These are phyloP conservation scores for Tillandsia fasciculata DNA, from an alignment of 176 grass and related monocot genomes.

Conservation along the genomic window DNA sequence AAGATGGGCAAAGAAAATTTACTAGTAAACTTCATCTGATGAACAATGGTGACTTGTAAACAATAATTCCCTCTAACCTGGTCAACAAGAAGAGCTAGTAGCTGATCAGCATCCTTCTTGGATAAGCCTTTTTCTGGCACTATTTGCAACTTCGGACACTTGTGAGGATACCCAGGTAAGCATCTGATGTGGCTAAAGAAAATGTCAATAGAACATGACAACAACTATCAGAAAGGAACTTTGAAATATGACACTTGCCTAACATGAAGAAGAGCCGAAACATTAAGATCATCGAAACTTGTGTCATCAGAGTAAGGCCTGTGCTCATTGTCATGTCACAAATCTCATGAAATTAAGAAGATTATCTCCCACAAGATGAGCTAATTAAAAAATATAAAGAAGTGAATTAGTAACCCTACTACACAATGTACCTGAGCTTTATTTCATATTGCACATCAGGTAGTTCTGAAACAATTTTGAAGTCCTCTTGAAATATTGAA, in stretches of 20 bases:
- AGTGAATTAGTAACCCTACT: neutral
- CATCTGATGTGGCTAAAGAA: constrained; percentile 42
- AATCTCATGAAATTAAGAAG: neutral
- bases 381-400: constrained; percentile 9
- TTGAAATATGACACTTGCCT: constrained; percentile 38
- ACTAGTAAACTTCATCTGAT: neutral
- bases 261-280: constrained; percentile 60
- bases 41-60: neutral
- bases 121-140: constrained; percentile 60
- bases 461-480: constrained; percentile 61
- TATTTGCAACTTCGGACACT: constrained; percentile 81
- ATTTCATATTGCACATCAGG: constrained; percentile 53
- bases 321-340: constrained; percentile 16
- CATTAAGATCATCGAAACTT: constrained; percentile 50
- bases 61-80: constrained; percentile 34
- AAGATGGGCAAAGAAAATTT: too few relatives aligned
- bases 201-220: constrained; percentile 15
- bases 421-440: constrained; percentile 59
- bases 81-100: constrained; percentile 71
- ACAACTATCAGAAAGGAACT: neutral
- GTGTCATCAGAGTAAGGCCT: constrained; percentile 80
- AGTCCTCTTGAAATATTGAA: constrained; percentile 80
- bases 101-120: constrained; percentile 55
- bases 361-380: constrained; percentile 1
- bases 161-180: constrained; percentile 89